Base-by-base conservation (phyloP, 768 basidiomycete genomes). In the Boletus sp. region DNA sequence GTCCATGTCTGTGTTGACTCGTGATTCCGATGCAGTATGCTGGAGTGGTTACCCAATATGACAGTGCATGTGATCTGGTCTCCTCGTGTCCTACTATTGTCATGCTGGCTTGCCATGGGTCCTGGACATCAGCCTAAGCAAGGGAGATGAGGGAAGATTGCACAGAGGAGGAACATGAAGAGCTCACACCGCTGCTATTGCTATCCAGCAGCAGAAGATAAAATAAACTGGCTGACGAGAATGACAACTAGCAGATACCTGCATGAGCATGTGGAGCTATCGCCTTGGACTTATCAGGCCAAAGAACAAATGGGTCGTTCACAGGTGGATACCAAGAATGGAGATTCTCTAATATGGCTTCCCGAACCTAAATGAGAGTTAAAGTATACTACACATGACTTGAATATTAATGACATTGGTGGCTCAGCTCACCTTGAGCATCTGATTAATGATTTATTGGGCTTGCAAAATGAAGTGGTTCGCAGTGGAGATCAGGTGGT, bases 391-490 rank as follows among this genome's bases (percentile, higher is more conserved):
- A 44, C 48, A 29, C 28, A 61, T 35, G 41, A 20, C 36, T 14
- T n/a, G n/a, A 28, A 36, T 42, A n/a, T n/a, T n/a, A n/a, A n/a
- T n/a, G 12, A 29, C 20, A 12, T 35, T 33, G 49, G 9, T 30
- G 37, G 36, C 24, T 50, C 35, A 5, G 64, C 77, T 54, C 60
- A 84, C 86, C 73, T 81, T 80, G 54, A 87, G 66, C 15, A 81
- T 82, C 54, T 80, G 75, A 54, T 77, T 79, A 24, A 84, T 76
- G 12, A 86, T 77, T 30, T 82, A 75, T 56, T 86, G 85, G 5
- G 81, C 78, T 51, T 84, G 78, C 33, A 77, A 74, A 30, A 86
- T 77, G n/a, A 80, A 82, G 52, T 82, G 81, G 57, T 78, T 76
- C 18, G 83, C 79, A 28, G 79, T 71, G 30, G 78, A 71, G 53